Percentiles rank a stretch among this genome's conserved stretches.
Conservation (phyloP, 1,139 yeast genomes). For the Martiniozyma asiatica region DNA sequence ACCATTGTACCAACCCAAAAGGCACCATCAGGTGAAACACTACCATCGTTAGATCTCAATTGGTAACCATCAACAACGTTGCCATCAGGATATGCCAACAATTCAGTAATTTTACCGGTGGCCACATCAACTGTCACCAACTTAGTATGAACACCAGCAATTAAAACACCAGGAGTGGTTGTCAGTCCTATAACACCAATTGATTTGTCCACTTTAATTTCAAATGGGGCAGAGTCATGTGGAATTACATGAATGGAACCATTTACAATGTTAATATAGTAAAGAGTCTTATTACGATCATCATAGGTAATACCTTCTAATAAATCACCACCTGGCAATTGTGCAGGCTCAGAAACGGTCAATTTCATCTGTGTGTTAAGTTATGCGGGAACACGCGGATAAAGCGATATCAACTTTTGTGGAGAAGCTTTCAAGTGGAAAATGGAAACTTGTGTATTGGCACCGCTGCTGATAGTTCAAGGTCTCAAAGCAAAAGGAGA, state of each 20-base stretch:
- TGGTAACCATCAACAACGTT: conserved; percentile 19
- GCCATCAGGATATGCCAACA: conserved; percentile 32
- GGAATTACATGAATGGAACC: conserved; percentile 44
- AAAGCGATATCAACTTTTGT: too few relatives aligned
- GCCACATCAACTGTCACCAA: conserved; percentile 38
- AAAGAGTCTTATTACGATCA: conserved; percentile 38
- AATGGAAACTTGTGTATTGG: conserved; percentile 20
- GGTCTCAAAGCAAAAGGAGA: conserved; percentile 19
- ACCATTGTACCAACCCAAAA: conserved; percentile 74
- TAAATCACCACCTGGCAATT: conserved; percentile 17
- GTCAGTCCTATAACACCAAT: conserved; percentile 60
- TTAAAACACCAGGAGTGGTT: conserved; percentile 28
- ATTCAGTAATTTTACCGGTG: conserved; percentile 30
- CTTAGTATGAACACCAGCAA: conserved; percentile 47
- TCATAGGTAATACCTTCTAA: conserved; percentile 62
- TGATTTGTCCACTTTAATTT: conserved; percentile 24
- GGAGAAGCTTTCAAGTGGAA: too few relatives aligned
- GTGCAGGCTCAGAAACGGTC: too few relatives aligned
- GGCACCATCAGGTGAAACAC: conserved; percentile 56
- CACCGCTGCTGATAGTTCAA: conserved; percentile 27
- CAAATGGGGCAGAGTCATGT: conserved; percentile 13
- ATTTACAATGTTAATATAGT: conserved; percentile 60
- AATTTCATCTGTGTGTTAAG: too few relatives aligned
- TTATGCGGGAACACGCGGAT: too few relatives aligned
- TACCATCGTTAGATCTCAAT: conserved; percentile 64